phyloP scores from a whole-genome alignment of 768 basidiomycete species.

The Neoboletus magnificus region DNA sequence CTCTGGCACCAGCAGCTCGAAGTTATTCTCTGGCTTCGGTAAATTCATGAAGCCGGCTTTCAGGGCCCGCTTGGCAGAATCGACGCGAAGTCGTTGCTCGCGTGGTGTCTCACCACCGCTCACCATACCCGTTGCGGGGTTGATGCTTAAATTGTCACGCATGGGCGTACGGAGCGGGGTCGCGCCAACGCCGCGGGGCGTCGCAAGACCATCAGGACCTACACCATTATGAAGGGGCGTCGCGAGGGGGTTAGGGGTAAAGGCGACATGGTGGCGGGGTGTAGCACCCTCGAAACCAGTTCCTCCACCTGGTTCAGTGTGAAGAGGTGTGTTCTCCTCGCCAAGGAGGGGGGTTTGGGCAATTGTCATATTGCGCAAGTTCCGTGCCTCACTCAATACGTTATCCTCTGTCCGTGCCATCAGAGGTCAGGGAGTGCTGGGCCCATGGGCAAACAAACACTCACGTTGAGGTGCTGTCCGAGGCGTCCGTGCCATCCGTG shows the following conservation, averaged over 20 bases:
- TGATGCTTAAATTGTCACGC: conserved; percentile 89
- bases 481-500: conserved; percentile 91
- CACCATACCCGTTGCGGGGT: conserved; percentile 60
- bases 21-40: conserved; percentile 95
- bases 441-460: conserved; percentile 31
- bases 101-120: conserved; percentile 68
- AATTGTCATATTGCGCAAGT: conserved; percentile 90
- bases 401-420: conserved; percentile 70
- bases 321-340: conserved; percentile 96
- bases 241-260: conserved; percentile 95
- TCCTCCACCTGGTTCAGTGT: conserved; percentile 65
- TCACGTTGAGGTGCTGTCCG: conserved; percentile 90
- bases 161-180: conserved; percentile 94
- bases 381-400: conserved; percentile 91
- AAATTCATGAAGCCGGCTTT: conserved; percentile 78
- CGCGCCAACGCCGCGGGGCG: conserved; percentile 54
- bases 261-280: conserved; percentile 84
- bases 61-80: conserved; percentile 71
- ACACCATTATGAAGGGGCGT: conserved; percentile 67
- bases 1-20: conserved; percentile 89
- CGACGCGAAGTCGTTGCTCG: conserved; percentile 60
- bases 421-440: conserved; percentile 9
- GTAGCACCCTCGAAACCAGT: conserved; percentile 96
- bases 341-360: conserved; percentile 93
- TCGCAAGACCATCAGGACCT: conserved; percentile 43